These are phyloP conservation scores for Dianthus caryophyllus DNA, from an alignment of 148 eudicot species.

Conservation along the genomic window DNA sequence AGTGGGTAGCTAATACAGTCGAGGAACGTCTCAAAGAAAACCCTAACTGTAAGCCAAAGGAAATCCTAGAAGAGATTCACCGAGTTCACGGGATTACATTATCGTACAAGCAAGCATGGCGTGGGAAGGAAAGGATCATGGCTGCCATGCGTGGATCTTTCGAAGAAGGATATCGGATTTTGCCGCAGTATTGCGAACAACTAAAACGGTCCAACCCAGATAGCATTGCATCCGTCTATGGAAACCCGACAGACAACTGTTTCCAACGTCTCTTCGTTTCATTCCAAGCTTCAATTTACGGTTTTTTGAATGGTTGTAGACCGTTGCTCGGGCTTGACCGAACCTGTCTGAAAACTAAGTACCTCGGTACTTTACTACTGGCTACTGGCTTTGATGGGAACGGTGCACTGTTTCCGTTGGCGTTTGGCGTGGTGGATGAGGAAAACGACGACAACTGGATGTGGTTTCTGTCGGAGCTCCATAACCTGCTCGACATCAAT, in stretches of 20 bases:
- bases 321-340: constrained; percentile 54
- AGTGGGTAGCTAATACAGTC: constrained; percentile 56
- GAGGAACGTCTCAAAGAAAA: constrained; percentile 49
- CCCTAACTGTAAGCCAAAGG: constrained; percentile 58
- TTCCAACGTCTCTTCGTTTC: constrained; percentile 57
- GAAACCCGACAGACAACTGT: constrained; percentile 37
- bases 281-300: constrained; percentile 53
- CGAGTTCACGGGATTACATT: constrained; percentile 54
- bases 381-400: constrained; percentile 63
- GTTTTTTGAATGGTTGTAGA: constrained; percentile 52
- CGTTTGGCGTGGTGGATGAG: constrained; percentile 59
- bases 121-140: constrained; percentile 65
- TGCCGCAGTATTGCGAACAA: constrained; percentile 59
- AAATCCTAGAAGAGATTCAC: constrained; percentile 60
- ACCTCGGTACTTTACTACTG: constrained; percentile 49
- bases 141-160: constrained; percentile 61
- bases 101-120: constrained; percentile 64
- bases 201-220: constrained; percentile 47
- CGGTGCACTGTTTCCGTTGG: constrained; percentile 54
- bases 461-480: constrained; percentile 67
- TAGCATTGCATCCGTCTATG: constrained; percentile 57
- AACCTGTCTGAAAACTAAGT: constrained; percentile 45
- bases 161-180: constrained; percentile 57
- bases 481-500: constrained; percentile 38
- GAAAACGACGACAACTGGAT: constrained; percentile 60